A percentile compares a stretch with the other conserved stretches of the same genome.
Evolutionary conservation across 2,329 filamentous ascomycete genomes (phyloP).

Genomic region (Pseudogymnoascus verrucosus): DNA sequence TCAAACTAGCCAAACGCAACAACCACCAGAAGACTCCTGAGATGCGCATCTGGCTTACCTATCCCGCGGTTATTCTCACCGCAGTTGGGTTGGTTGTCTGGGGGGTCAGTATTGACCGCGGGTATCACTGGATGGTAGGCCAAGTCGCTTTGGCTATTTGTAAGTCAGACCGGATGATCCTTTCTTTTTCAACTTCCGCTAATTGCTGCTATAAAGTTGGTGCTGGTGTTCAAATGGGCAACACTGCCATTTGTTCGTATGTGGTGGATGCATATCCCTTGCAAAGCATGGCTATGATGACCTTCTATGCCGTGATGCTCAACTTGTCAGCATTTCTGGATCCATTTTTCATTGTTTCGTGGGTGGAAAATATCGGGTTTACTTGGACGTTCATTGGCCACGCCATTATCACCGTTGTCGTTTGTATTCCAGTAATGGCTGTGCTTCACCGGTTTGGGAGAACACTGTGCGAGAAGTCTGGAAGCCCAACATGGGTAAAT

Average conservation of each 20-base stretch:
- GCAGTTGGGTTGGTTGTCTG: slow-evolving; percentile 44
- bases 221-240: slow-evolving; percentile 48
- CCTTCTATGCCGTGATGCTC: slow-evolving; percentile 46
- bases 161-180: slow-evolving; percentile 25
- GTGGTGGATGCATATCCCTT: slow-evolving; percentile 48
- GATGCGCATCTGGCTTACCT: slow-evolving; percentile 38
- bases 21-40: slow-evolving; percentile 31
- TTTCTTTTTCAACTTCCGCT: not conserved
- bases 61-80: slow-evolving; percentile 42
- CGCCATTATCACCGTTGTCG: slow-evolving; percentile 24
- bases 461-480: slow-evolving; percentile 11
- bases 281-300: slow-evolving; percentile 45
- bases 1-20: slow-evolving; percentile 29
- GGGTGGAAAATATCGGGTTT: slow-evolving; percentile 20
- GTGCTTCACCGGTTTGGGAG: slow-evolving; percentile 21
- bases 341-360: slow-evolving; percentile 25
- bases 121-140: slow-evolving; percentile 49
- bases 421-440: slow-evolving; percentile 19
- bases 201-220: slow-evolving; percentile 32
- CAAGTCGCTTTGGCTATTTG: slow-evolving; percentile 48
- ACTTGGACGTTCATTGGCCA: slow-evolving; percentile 26
- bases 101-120: slow-evolving; percentile 45
- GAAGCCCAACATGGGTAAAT: not conserved
- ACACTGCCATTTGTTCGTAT: slow-evolving; percentile 44
- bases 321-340: slow-evolving; percentile 28